Evolutionary conservation across 768 basidiomycete genomes (phyloP), one percentile per base, ranked within the genome.

Genomic region (Collybiopsis confluens): DNA sequence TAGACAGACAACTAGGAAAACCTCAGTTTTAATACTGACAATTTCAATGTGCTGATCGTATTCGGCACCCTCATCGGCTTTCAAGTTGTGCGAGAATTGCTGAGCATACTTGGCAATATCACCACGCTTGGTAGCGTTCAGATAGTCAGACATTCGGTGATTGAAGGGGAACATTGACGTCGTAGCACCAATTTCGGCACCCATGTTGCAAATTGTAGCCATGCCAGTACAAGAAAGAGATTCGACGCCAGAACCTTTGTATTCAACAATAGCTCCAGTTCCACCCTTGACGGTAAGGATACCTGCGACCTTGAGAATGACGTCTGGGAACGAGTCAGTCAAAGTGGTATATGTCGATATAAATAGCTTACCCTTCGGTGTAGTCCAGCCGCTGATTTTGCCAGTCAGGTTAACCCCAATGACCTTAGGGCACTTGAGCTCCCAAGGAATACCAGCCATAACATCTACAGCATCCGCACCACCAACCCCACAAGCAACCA

Each of bases 121-220:
- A 23, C 73, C 68, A 60, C 97, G 93, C 68, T 90, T 90, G 61
- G 97, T 99, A n/a, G 96, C 96, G 56, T 89, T 82, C 68, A 99
- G 78, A 74, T 98, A 99, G 67, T 86, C 81, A 63, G 68, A 80
- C 97, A 98, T 98, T 65, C 95, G 92, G 60, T 75, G 69, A 78
- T 98, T 99, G 86, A 90, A 98, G 63, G 97, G 97, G 92, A 99
- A 99, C 62, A 98, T 73, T 16, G 96, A 98, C 20, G 97, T 98
- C 9, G 97, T 99, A 35, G 97, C 97, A 68, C 96, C 96, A 64
- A 98, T 98, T 73, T 99, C 96, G 62, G 96, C 96, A 79, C 96
- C 96, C 96, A 98, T 99, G 84, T 98, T 99, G 73, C 96, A 98
- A 65, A 99, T 96, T 20, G 96, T 98, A 49, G 92, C 96, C 95